Evolutionary conservation across 148 eudicot genomes (phyloP).

Genomic region (Diospyros lotus): DNA sequence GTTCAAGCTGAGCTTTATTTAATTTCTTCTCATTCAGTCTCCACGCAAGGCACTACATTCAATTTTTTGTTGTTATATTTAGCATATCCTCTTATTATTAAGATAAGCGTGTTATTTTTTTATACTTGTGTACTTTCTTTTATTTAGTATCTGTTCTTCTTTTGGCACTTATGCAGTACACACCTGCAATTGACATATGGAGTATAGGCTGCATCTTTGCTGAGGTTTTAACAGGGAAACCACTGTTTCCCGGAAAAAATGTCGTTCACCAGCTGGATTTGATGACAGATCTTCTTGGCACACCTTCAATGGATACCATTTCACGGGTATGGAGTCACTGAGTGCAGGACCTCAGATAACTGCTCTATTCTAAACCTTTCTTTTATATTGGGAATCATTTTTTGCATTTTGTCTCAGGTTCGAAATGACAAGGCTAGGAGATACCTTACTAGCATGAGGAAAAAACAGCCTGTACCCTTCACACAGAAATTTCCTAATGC

Average conservation of each 20-base stretch:
- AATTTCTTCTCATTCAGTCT: too few species aligned
- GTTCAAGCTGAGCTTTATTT: background rate
- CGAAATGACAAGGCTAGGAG: constrained; percentile 64
- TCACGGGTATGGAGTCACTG: constrained; percentile 30
- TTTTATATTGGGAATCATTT: background rate
- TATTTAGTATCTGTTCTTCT: background rate
- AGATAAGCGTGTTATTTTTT: background rate
- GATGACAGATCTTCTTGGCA: constrained; percentile 62
- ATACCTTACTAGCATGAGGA: constrained; percentile 60
- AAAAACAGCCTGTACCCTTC: constrained; percentile 51
- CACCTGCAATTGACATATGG: constrained; percentile 67
- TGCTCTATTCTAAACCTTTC: background rate
- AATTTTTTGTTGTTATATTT: too few species aligned
- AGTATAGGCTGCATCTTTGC: constrained; percentile 71
- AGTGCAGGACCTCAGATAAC: constrained; percentile 1
- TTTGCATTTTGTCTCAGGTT: constrained; percentile 32
- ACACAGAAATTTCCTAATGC: constrained; percentile 52
- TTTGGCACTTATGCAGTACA: constrained; percentile 35
- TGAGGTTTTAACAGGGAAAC: constrained; percentile 59
- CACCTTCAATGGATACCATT: constrained; percentile 60
- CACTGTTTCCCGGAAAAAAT: constrained; percentile 62
- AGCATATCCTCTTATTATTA: background rate
- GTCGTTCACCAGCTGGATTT: constrained; percentile 64
- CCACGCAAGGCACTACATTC: too few species aligned
- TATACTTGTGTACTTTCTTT: background rate